phyloP scores from a whole-genome alignment of 2,329 filamentous ascomycete genomes.

The Ophiostoma quercus region DNA sequence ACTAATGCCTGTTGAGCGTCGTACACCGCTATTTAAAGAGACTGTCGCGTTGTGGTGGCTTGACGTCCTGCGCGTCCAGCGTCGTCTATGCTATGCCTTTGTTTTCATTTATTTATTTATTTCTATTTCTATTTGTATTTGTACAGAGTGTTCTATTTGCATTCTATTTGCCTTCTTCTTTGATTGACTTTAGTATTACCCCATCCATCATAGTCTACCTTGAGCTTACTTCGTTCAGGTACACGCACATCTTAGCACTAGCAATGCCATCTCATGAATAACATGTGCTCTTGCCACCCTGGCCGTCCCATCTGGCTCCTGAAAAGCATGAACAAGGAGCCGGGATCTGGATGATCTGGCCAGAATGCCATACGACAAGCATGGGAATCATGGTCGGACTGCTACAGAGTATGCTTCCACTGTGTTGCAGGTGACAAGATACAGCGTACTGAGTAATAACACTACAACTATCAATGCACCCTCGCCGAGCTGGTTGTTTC shows the following conservation, averaged over 20 bases:
- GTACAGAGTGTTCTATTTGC: background rate
- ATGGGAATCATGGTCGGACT: background rate
- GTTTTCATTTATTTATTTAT: background rate
- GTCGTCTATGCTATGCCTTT: background rate
- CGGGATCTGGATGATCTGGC: background rate
- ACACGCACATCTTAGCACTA: too few species aligned
- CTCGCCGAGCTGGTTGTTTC: background rate
- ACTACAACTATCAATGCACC: background rate
- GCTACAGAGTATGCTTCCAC: background rate
- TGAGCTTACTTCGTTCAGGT: too few species aligned
- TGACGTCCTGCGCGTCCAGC: background rate
- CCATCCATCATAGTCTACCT: background rate
- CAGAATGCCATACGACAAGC: background rate
- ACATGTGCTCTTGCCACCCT: background rate
- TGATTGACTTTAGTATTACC: too few species aligned
- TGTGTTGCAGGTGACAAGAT: background rate
- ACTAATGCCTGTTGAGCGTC: background rate
- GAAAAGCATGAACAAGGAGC: background rate
- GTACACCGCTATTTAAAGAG: conserved; percentile 9
- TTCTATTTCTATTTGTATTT: background rate
- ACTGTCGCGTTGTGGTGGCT: background rate
- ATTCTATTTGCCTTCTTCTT: background rate
- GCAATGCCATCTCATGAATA: background rate
- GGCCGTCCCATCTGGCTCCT: background rate
- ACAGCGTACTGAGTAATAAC: background rate